Percentiles rank a stretch among this genome's conserved stretches.
These are phyloP conservation scores for Chiua virens DNA, from an alignment of 768 basidiomycete species.

Conservation along the genomic window DNA sequence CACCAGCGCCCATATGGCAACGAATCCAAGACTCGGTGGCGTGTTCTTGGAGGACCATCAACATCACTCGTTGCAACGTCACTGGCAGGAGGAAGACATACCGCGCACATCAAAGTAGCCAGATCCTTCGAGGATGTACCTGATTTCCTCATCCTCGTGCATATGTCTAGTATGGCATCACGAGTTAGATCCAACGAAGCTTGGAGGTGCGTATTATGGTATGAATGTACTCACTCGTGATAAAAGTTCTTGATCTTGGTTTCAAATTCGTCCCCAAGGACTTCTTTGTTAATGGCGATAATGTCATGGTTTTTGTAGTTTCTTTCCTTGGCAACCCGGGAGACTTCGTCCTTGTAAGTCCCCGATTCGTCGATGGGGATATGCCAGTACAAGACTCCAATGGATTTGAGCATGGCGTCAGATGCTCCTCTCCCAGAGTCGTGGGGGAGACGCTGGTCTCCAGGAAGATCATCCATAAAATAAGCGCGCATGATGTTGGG, in stretches of 20 bases:
- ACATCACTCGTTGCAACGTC: not conserved
- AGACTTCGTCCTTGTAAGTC: slow-evolving; percentile 51
- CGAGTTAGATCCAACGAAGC: not conserved
- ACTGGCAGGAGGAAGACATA: slow-evolving; percentile 37
- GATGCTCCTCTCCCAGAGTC: slow-evolving; percentile 57
- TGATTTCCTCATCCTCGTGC: slow-evolving; percentile 94
- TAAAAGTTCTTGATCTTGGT: slow-evolving; percentile 80
- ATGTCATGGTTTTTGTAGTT: slow-evolving; percentile 83
- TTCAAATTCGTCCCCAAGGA: slow-evolving; percentile 79
- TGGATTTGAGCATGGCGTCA: slow-evolving; percentile 44
- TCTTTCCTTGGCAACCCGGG: slow-evolving; percentile 62
- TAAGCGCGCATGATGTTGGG: slow-evolving; percentile 60
- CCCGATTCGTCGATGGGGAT: slow-evolving; percentile 57
- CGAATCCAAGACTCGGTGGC: slow-evolving; percentile 78
- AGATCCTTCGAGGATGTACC: slow-evolving; percentile 77
- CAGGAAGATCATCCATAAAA: slow-evolving; percentile 69
- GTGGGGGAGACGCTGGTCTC: slow-evolving; percentile 82
- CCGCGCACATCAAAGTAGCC: slow-evolving; percentile 91
- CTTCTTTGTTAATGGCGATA: slow-evolving; percentile 74
- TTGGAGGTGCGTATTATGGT: no score
- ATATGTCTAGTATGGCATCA: slow-evolving; percentile 56
- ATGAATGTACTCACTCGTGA: slow-evolving; percentile 55
- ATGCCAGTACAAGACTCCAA: slow-evolving; percentile 68
- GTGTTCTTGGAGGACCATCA: slow-evolving; percentile 45
- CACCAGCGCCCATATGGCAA: slow-evolving; percentile 71